These are phyloP conservation scores for Bonia amplexicaulis DNA, from an alignment of 176 grass and related monocot species.

Conservation along the genomic window DNA sequence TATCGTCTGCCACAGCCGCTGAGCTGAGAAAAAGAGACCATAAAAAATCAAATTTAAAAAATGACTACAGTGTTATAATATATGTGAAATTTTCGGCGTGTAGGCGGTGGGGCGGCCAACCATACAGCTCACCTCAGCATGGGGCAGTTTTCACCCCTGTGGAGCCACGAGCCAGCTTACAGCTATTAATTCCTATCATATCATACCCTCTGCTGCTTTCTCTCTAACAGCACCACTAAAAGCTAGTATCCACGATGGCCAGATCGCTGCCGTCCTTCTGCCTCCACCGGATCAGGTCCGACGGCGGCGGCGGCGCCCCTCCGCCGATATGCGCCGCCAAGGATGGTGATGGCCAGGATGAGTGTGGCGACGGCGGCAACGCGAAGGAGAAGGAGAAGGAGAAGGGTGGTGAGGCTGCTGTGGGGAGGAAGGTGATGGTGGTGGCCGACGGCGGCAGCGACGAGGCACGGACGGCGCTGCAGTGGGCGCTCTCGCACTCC, in stretches of 20 bases:
- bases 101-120: not conserved
- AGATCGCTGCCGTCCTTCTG: constrained; percentile 52
- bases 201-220: not conserved
- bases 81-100: too few relatives aligned
- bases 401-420: not conserved
- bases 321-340: constrained; percentile 21
- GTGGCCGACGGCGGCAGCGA: constrained; percentile 38
- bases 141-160: not conserved
- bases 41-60: too few relatives aligned
- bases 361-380: not conserved
- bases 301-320: not conserved
- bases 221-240: not conserved
- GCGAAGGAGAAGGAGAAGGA: not conserved
- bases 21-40: too few relatives aligned
- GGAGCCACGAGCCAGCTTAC: constrained; percentile 35
- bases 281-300: constrained; percentile 44
- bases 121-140: not conserved
- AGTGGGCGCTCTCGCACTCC: constrained; percentile 76
- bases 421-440: constrained; percentile 64
- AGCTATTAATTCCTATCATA: not conserved
- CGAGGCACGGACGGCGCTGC: constrained; percentile 62
- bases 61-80: too few relatives aligned
- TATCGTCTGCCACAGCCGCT: too few relatives aligned
- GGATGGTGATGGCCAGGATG: not conserved
- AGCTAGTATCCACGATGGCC: constrained; percentile 16